Percentiles rank a stretch among this genome's conserved stretches.
Conservation (phyloP, 2,329 filamentous ascomycete genomes). For the Diaporthe ilicicola region DNA sequence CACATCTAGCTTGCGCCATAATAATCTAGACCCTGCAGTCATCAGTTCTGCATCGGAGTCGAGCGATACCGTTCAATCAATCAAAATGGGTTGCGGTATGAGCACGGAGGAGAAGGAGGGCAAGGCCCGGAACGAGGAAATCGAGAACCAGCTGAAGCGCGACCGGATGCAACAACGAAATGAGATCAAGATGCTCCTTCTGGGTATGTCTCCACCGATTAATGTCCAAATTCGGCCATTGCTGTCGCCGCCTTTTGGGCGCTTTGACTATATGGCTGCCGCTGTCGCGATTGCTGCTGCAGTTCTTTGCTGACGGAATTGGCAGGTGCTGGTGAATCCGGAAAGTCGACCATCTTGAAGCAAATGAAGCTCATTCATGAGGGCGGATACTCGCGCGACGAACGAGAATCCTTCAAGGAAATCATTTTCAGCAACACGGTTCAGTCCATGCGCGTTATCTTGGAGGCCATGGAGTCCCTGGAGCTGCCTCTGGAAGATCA, state of each 20-base stretch:
- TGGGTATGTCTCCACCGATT: slow-evolving; percentile 71
- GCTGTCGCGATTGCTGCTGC: background rate
- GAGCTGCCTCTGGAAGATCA: slow-evolving; percentile 88
- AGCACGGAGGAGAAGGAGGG: slow-evolving; percentile 99
- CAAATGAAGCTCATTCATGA: slow-evolving; percentile 99
- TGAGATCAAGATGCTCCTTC: slow-evolving; percentile 99
- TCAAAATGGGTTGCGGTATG: slow-evolving; percentile 99
- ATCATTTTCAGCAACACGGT: slow-evolving; percentile 77
- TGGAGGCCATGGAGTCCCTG: slow-evolving; percentile 74
- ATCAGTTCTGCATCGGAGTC: slow-evolving; percentile 17
- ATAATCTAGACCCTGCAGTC: background rate
- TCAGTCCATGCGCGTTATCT: slow-evolving; percentile 74
- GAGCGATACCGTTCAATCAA: slow-evolving; percentile 54
- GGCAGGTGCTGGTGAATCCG: slow-evolving; percentile 94
- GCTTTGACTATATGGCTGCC: background rate
- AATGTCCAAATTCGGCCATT: background rate
- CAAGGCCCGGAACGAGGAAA: slow-evolving; percentile 99
- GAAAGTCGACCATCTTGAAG: slow-evolving; percentile 93
- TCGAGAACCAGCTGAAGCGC: slow-evolving; percentile 98
- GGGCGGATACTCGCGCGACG: slow-evolving; percentile 95
- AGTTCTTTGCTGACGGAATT: slow-evolving; percentile 36
- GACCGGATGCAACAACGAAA: slow-evolving; percentile 99
- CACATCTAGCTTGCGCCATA: background rate
- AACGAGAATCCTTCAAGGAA: slow-evolving; percentile 75
- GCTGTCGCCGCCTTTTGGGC: background rate